Conservation (phyloP, 495 filamentous ascomycete genomes). For the Jackrogersella multiformis region DNA sequence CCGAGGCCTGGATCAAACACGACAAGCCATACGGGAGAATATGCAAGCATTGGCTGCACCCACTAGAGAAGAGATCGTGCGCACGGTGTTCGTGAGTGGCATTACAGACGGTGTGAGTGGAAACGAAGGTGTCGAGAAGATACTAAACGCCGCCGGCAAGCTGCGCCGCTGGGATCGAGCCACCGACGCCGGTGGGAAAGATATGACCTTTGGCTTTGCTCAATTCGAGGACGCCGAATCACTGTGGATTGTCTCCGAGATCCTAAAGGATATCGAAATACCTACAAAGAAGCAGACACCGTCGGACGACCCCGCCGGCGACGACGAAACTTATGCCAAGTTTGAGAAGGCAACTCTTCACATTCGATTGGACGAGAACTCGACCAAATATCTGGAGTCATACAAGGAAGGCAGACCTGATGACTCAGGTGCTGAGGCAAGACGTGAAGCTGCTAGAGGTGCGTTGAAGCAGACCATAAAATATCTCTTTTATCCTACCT, state of each 20-base stretch:
- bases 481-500: slow-evolving; percentile 75
- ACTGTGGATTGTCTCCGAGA: slow-evolving; percentile 84
- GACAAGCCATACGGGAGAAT: slow-evolving; percentile 74
- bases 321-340: slow-evolving; percentile 63
- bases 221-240: slow-evolving; percentile 95
- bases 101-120: slow-evolving; percentile 80
- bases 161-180: slow-evolving; percentile 86
- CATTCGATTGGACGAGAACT: slow-evolving; percentile 84
- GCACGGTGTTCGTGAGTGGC: slow-evolving; percentile 89
- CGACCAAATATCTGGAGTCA: slow-evolving; percentile 80
- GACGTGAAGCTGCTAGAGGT: slow-evolving; percentile 70
- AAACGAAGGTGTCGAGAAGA: slow-evolving; percentile 83
- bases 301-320: slow-evolving; percentile 56
- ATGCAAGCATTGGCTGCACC: slow-evolving; percentile 84
- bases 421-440: slow-evolving; percentile 71
- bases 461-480: slow-evolving; percentile 71
- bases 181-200: slow-evolving; percentile 63
- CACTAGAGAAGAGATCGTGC: slow-evolving; percentile 86
- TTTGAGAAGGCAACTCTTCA: slow-evolving; percentile 75
- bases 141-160: slow-evolving; percentile 79
- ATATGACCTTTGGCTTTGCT: slow-evolving; percentile 91
- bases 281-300: slow-evolving; percentile 76
- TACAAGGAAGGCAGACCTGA: slow-evolving; percentile 73
- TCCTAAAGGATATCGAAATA: slow-evolving; percentile 85
- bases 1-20: slow-evolving; percentile 70